Evolutionary conservation across 257 asterid genomes (phyloP), one percentile per base, ranked within the genome.

Genomic region (Przewalskia tangutica): DNA sequence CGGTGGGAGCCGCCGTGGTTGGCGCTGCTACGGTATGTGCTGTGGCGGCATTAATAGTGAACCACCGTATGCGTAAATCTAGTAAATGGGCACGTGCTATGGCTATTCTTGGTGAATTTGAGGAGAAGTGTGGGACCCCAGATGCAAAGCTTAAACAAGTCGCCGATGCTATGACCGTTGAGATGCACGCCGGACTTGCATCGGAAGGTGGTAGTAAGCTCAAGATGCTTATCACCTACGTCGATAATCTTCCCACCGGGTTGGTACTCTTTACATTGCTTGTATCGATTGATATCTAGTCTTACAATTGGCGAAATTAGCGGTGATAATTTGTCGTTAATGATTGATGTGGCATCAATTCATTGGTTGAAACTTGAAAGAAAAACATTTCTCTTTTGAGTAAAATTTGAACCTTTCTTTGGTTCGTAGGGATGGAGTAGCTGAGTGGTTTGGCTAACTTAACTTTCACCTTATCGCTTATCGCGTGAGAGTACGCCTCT

Each of bases 171-270:
- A 85, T 90, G 94, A 87, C 90, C 4, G 94, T 89, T 23, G 97
- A 92, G 86, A 92, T 92, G 97, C 97, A 92, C 83, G 92, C 93
- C 34, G 97, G 94, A 18, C 86, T 92, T 85, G 97, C 93, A 14
- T 91, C 96, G 14, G 94, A 91, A 34, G 93, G 93, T 60, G 93
- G 94, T 10, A 90, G 92, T 84, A 89, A 89, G 85, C 91, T 92
- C 81, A 90, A 90, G 89, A 92, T 90, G 94, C 87, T 92, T 1
- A 89, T 90, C 77, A 90, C 94, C 82, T 89, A 82, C 78, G 97
- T 90, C 13, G 91, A 92, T 80, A 89, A 81, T 84, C 91, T 90
- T 14, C 94, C 97, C 18, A 89, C 94, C 17, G 97, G 97, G 97
- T 93, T 9, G 7, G 84, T 85, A 14, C 11, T 27, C 32, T 27